A percentile compares a stretch with the other conserved stretches of the same genome.
Evolutionary conservation across 164 flowering plant genomes (phyloP).

Genomic region (Aristolochia californica): DNA sequence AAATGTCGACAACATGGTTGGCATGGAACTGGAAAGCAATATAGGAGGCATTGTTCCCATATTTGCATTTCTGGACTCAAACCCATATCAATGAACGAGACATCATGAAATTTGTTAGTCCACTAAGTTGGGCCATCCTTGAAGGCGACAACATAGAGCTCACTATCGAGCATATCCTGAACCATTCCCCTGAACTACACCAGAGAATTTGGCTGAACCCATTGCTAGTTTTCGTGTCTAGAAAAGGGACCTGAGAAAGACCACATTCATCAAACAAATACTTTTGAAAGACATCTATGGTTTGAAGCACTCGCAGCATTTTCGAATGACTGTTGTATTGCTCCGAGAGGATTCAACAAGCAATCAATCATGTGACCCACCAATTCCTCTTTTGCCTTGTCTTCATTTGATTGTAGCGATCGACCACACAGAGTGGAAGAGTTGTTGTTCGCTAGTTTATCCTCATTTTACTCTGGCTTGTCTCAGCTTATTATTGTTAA

Average conservation of each 20-base stretch:
- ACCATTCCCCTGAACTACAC: conserved; percentile 87
- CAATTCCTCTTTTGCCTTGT: conserved; percentile 38
- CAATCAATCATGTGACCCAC: conserved; percentile 71
- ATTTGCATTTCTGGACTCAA: conserved; percentile 40
- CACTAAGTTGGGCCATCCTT: conserved; percentile 83
- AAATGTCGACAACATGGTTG: too few species aligned
- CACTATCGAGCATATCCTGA: conserved; percentile 91
- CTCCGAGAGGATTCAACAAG: conserved; percentile 79
- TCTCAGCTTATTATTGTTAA: too few species aligned
- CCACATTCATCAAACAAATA: conserved; percentile 42
- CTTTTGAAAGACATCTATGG: conserved; percentile 47
- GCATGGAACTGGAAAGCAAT: conserved; percentile 86
- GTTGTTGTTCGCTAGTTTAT: too few species aligned
- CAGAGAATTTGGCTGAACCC: conserved; percentile 55
- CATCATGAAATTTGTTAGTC: conserved; percentile 74
- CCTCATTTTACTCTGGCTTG: too few species aligned
- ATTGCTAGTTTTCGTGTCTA: conserved; percentile 26
- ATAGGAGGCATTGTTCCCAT: conserved; percentile 86
- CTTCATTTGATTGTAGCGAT: too few species aligned
- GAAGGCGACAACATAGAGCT: conserved; percentile 75
- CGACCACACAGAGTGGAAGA: too few species aligned
- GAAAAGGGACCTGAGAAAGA: conserved; percentile 65
- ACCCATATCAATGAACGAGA: conserved; percentile 38
- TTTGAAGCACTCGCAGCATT: conserved; percentile 34
- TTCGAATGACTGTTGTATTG: conserved; percentile 72